These are phyloP conservation scores for Coniochaeta ligniaria DNA, from an alignment of 2,329 filamentous ascomycete genomes.

Conservation along the genomic window DNA sequence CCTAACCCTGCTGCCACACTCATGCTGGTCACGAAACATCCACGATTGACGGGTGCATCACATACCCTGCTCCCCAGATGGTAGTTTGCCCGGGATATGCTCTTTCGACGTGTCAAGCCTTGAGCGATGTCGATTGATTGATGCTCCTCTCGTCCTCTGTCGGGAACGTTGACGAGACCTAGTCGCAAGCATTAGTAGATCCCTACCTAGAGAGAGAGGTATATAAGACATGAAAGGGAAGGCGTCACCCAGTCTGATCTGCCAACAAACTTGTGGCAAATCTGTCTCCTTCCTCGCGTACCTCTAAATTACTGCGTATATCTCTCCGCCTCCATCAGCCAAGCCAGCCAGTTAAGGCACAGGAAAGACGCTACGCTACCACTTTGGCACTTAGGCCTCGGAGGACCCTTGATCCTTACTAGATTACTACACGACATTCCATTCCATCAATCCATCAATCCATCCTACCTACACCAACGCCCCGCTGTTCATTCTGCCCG, in stretches of 20 bases:
- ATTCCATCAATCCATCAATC: too few relatives aligned
- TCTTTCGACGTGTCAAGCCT: neutral
- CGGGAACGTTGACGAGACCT: too few relatives aligned
- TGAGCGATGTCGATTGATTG: constrained; percentile 5
- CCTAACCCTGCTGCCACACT: constrained; percentile 27
- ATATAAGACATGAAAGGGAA: constrained; percentile 13
- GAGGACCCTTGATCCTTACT: constrained; percentile 19
- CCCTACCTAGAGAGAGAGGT: too few relatives aligned
- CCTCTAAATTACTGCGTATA: neutral
- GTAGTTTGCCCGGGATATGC: neutral
- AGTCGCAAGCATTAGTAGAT: neutral
- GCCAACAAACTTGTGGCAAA: neutral
- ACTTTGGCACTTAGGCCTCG: constrained; percentile 3
- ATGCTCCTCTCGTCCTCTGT: neutral
- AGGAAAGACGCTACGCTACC: constrained; percentile 7
- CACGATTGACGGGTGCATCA: constrained; percentile 19
- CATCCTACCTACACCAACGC: constrained; percentile 9
- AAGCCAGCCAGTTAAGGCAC: constrained; percentile 12
- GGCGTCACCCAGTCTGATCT: neutral
- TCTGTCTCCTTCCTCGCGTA: neutral
- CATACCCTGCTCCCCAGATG: constrained; percentile 11
- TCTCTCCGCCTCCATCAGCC: constrained; percentile 1
- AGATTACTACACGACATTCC: constrained; percentile 13
- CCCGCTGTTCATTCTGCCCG: constrained; percentile 13
- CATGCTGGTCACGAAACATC: constrained; percentile 31